Evolutionary conservation across 805 yeast species (phyloP), one percentile per base, ranked within the genome.

Genomic region (Yarrowia sp.): DNA sequence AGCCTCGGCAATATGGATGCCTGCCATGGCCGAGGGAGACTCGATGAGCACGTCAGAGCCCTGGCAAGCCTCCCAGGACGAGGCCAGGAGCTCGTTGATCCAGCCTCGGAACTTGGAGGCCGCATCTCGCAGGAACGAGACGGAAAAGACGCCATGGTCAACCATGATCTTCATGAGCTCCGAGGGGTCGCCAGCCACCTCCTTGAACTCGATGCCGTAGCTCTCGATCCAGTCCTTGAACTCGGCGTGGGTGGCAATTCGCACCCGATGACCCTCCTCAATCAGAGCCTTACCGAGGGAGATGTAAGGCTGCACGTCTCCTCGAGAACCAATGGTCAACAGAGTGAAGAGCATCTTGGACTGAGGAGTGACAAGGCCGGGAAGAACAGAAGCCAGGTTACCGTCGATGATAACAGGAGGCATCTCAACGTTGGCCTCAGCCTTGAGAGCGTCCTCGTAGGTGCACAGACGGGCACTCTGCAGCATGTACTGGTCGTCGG

Each of bases 1-100:
- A 0, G 96, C 97, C 77, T 94, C 98, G 3, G 98, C 97, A 69
- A 94, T 90, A 74, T 94, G 98, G 58, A 93, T 85, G 10, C 98
- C 98, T 15, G 90, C 93, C 93, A 94, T 92, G 0, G 97, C 94
- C 1, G 97, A 89, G 0, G 98, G 98, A n/a, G 97, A 90, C 76
- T 94, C 98, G 69, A 94, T 91, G 70, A 94, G 81, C 19, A 94
- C 84, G 75, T 94, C 98, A 1, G 91, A 82, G 19, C 77, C 83
- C 76, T 89, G 91, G 76, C 97, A 92, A 0, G 97, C 97, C 19
- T 83, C 82, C 98, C 98, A 94, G 15, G 97, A 83, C 0, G 93
- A 82, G 0, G 75, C 74, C 55, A 94, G 80, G 16, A 94, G 80
- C 49, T 91, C 93, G 53, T 81, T 82, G 49, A 94, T 89, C 98